Evolutionary conservation across 306 rosid genomes (phyloP).

Genomic region (Rosa lucieae): DNA sequence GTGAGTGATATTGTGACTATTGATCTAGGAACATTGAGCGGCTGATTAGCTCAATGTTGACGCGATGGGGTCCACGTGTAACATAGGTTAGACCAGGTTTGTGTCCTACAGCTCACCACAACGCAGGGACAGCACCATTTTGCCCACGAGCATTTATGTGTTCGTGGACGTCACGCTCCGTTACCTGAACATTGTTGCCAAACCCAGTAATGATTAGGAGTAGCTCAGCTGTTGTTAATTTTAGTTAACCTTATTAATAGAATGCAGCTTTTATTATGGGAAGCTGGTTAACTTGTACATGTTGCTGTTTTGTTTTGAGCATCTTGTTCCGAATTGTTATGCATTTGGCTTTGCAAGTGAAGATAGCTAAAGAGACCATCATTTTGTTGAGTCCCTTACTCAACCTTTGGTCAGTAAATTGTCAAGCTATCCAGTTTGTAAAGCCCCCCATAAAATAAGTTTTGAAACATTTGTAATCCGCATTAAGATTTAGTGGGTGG

Average conservation of each 20-base stretch:
- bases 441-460: not conserved
- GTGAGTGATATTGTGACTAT: not conserved
- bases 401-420: not conserved
- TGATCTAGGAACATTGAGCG: not conserved
- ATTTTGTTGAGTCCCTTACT: not conserved
- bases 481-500: not conserved
- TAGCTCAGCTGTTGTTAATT: not conserved
- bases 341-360: not conserved
- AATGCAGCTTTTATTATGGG: not conserved
- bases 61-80: conserved; percentile 6
- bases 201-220: not conserved
- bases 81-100: not conserved
- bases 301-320: not conserved
- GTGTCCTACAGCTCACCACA: not conserved
- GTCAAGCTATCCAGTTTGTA: not conserved
- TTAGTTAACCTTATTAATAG: not conserved
- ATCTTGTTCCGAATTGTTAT: not conserved
- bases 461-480: not conserved
- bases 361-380: not conserved
- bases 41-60: not conserved
- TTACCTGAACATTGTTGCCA: no score
- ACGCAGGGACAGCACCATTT: not conserved
- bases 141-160: not conserved
- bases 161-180: conserved; percentile 5
- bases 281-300: not conserved